A percentile compares a stretch with the other conserved stretches of the same genome.
phyloP scores from a whole-genome alignment of 805 yeast genomes.

The Lipomyces spencermartinsiae region DNA sequence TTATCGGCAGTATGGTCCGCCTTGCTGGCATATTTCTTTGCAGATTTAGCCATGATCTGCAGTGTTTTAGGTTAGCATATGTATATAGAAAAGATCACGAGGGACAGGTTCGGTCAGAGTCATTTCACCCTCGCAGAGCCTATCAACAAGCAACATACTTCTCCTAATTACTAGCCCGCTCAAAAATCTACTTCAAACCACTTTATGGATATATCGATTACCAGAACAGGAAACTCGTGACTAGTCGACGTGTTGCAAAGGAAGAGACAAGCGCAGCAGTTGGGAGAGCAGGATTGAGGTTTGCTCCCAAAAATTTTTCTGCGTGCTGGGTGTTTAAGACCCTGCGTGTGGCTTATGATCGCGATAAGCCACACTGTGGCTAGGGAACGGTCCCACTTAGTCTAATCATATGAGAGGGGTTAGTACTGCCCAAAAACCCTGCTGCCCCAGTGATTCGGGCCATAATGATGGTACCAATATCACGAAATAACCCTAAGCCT shows the following conservation, averaged over 20 bases:
- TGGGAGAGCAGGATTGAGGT: not conserved
- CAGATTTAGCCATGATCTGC: constrained; percentile 29
- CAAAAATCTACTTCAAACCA: not conserved
- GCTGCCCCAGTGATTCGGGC: too few relatives aligned
- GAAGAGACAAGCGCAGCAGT: not conserved
- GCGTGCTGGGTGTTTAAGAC: not conserved
- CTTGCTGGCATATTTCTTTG: constrained; percentile 8
- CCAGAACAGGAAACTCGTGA: not conserved
- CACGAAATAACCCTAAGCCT: too few relatives aligned
- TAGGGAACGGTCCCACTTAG: too few relatives aligned
- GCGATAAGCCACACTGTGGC: not conserved
- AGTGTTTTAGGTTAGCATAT: not conserved
- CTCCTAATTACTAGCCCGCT: not conserved
- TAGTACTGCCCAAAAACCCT: too few relatives aligned
- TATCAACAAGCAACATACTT: not conserved
- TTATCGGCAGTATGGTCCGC: constrained; percentile 11
- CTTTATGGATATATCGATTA: not conserved
- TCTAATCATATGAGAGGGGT: too few relatives aligned
- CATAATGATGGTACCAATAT: too few relatives aligned
- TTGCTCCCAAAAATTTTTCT: constrained; percentile 6
- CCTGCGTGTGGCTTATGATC: not conserved
- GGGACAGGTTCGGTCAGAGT: not conserved
- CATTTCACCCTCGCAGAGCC: not conserved
- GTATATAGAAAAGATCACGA: not conserved
- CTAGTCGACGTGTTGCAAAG: not conserved